These are phyloP conservation scores for Aureobasidium sp. DNA, from an alignment of 2,329 filamentous ascomycete species.

Conservation along the genomic window DNA sequence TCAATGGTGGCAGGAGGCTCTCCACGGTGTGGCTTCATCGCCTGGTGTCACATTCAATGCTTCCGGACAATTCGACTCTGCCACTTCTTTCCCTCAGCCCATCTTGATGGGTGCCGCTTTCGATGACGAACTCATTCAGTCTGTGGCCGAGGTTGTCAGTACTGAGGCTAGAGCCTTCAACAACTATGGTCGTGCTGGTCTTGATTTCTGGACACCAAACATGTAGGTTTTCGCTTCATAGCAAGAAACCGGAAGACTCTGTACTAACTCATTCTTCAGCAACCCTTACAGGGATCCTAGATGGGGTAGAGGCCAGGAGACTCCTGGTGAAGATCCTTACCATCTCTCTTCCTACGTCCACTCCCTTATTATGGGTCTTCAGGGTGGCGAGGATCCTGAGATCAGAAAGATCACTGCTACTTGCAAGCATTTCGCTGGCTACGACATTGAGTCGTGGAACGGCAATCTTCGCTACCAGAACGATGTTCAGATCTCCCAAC, in stretches of 20 bases:
- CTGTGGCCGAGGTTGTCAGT: conserved; percentile 49
- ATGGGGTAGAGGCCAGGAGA: conserved; percentile 26
- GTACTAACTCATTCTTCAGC: conserved; percentile 43
- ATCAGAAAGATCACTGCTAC: conserved; percentile 38
- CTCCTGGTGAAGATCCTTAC: conserved; percentile 24
- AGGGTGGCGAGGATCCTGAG: conserved; percentile 27
- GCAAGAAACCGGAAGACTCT: neutral
- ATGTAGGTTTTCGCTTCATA: conserved; percentile 29
- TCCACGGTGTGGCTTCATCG: conserved; percentile 47
- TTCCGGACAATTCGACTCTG: conserved; percentile 49
- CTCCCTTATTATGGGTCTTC: conserved; percentile 28
- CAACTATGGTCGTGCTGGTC: conserved; percentile 50
- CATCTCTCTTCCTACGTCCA: conserved; percentile 30
- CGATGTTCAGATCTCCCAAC: conserved; percentile 50
- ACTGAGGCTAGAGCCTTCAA: conserved; percentile 61
- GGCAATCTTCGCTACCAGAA: conserved; percentile 41
- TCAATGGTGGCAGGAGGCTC: conserved; percentile 54
- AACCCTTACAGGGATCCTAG: conserved; percentile 54
- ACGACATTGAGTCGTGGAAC: conserved; percentile 28
- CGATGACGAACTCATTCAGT: conserved; percentile 54
- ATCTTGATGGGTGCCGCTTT: conserved; percentile 58
- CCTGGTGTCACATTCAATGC: conserved; percentile 51
- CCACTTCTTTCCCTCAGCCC: conserved; percentile 60
- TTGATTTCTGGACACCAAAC: conserved; percentile 51
- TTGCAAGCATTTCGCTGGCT: conserved; percentile 40